Percentiles rank a stretch among this genome's conserved stretches.
phyloP scores from a whole-genome alignment of 2,329 filamentous ascomycete species.

The Didymella lethalis region DNA sequence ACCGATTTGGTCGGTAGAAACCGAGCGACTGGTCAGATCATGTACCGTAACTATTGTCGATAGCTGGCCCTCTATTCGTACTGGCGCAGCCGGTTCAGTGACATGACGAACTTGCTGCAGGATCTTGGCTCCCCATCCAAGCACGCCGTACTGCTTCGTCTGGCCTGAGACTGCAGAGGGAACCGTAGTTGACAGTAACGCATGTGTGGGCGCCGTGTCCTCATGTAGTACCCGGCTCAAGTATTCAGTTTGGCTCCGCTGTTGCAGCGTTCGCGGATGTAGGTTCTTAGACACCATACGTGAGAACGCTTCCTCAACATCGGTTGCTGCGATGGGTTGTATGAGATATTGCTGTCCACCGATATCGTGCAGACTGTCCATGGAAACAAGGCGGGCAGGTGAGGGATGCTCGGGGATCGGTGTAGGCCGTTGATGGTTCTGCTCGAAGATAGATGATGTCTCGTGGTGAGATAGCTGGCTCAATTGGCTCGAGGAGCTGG shows the following conservation, averaged over 20 bases:
- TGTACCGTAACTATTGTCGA: background rate
- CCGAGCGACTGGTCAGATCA: background rate
- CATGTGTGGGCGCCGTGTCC: slow-evolving; percentile 10
- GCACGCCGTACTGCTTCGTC: slow-evolving; percentile 17
- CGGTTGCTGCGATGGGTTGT: background rate
- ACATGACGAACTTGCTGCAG: slow-evolving; percentile 21
- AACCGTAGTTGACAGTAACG: slow-evolving; percentile 6
- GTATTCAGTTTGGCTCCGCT: slow-evolving; percentile 35
- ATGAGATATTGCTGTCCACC: background rate
- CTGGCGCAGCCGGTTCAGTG: slow-evolving; percentile 15
- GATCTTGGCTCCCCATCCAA: slow-evolving; percentile 17
- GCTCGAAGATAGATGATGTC: slow-evolving; percentile 17
- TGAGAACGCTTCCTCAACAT: slow-evolving; percentile 14
- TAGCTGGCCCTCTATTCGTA: background rate
- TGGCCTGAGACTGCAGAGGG: slow-evolving; percentile 6
- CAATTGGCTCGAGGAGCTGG: slow-evolving; percentile 24
- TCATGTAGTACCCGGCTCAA: slow-evolving; percentile 38
- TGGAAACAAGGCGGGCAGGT: background rate
- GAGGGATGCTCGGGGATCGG: background rate
- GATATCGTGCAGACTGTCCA: background rate
- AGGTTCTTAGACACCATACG: slow-evolving; percentile 7
- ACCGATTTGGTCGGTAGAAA: background rate
- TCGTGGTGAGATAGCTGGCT: slow-evolving; percentile 18
- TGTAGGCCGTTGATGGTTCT: slow-evolving; percentile 7
- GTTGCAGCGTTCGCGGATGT: slow-evolving; percentile 22